Evolutionary conservation across 148 eudicot species (phyloP).

Genomic region (Drosera capensis): DNA sequence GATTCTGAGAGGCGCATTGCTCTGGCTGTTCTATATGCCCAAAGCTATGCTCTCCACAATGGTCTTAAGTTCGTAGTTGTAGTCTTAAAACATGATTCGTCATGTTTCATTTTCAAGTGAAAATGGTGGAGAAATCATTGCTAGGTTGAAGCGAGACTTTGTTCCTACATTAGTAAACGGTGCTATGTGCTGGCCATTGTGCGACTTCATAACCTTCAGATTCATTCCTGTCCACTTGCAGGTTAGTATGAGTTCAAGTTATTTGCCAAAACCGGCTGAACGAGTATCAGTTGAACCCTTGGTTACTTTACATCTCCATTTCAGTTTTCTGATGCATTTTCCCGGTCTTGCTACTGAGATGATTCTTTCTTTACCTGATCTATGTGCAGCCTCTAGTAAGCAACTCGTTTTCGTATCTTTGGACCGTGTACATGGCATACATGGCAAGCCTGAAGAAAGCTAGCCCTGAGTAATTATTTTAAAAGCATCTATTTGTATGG

Average conservation of each 20-base stretch:
- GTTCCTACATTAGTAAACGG: constrained; percentile 64
- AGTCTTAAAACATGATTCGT: background rate
- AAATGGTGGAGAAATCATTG: constrained; percentile 40
- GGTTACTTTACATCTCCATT: too few relatives aligned
- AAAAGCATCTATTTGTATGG: too few relatives aligned
- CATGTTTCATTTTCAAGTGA: constrained; percentile 41
- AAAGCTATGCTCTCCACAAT: too few relatives aligned
- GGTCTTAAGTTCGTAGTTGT: background rate
- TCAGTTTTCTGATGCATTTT: background rate
- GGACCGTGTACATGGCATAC: background rate
- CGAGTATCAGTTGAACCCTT: background rate
- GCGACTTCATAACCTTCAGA: constrained; percentile 84
- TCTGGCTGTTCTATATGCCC: too few relatives aligned
- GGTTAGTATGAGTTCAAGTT: constrained; percentile 19
- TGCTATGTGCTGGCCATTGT: constrained; percentile 79
- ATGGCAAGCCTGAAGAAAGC: background rate
- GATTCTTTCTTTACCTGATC: background rate
- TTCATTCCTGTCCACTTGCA: constrained; percentile 83
- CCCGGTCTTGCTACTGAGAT: background rate
- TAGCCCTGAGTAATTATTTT: background rate
- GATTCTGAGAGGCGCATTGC: too few relatives aligned
- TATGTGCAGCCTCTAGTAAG: background rate
- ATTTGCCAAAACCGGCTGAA: background rate
- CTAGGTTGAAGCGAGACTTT: constrained; percentile 71
- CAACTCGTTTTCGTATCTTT: background rate